phyloP scores from a whole-genome alignment of 331 rosid genomes.

The Erythrophleum ivorense region DNA sequence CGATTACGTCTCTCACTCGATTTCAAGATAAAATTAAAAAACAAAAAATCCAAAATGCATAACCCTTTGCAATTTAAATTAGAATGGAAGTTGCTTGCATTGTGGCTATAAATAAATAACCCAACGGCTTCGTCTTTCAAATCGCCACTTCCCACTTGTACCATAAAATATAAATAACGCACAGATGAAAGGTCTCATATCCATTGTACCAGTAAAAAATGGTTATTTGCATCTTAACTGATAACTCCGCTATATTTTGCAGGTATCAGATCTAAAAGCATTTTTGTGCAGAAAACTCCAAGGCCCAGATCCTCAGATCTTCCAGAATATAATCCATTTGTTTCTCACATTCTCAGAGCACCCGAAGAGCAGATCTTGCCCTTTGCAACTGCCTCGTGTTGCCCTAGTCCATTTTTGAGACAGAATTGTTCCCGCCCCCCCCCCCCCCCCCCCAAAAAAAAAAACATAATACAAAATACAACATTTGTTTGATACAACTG shows the following conservation, averaged over 20 bases:
- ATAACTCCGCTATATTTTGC: neutral
- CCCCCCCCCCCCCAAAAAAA: neutral
- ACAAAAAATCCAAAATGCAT: no score
- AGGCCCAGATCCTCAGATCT: neutral
- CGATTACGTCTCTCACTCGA: no score
- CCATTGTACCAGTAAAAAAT: neutral
- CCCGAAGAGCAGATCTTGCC: neutral
- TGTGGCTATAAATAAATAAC: no score
- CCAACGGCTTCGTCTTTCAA: neutral
- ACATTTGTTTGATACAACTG: neutral
- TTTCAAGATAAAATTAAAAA: no score
- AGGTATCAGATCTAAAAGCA: conserved; percentile 31
- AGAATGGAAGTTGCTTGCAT: no score
- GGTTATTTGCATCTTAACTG: neutral
- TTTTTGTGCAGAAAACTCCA: neutral
- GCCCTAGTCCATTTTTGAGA: neutral
- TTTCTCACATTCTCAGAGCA: neutral
- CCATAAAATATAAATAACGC: conserved; percentile 15
- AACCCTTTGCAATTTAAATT: no score
- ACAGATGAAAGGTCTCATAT: neutral
- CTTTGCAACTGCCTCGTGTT: neutral
- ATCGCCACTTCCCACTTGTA: neutral
- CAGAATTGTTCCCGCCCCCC: neutral
- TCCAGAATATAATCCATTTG: neutral
- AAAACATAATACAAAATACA: neutral